phyloP scores from a whole-genome alignment of 768 basidiomycete species.

The Rhodotorula babjevae region DNA sequence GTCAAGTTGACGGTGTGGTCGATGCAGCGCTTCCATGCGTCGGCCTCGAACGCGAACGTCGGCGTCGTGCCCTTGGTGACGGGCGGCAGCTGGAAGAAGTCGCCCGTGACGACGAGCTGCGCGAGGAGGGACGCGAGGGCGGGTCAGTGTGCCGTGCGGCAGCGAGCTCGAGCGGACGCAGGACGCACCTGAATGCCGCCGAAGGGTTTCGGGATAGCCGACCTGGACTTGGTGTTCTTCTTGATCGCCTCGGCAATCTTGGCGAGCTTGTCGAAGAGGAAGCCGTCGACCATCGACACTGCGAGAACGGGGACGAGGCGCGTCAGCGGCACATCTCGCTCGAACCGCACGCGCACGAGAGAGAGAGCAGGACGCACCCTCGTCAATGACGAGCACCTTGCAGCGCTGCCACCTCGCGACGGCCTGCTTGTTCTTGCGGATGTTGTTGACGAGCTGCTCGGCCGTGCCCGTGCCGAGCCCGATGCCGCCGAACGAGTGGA shows the following conservation, averaged over 20 bases:
- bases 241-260: slow-evolving; percentile 60
- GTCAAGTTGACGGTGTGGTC: slow-evolving; percentile 83
- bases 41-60: slow-evolving; percentile 89
- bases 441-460: slow-evolving; percentile 60
- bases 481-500: slow-evolving; percentile 94
- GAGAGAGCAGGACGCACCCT: slow-evolving; percentile 55
- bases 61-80: slow-evolving; percentile 64
- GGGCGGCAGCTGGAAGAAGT: slow-evolving; percentile 97
- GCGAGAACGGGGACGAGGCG: background rate
- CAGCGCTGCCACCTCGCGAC: slow-evolving; percentile 72
- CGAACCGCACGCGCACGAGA: background rate
- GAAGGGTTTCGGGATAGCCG: slow-evolving; percentile 57
- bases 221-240: slow-evolving; percentile 49
- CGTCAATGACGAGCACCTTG: slow-evolving; percentile 79
- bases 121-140: background rate
- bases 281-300: slow-evolving; percentile 98
- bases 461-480: slow-evolving; percentile 70
- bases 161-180: background rate
- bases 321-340: background rate
- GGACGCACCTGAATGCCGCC: slow-evolving; percentile 64
- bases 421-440: slow-evolving; percentile 76
- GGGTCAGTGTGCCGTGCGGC: background rate
- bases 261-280: slow-evolving; percentile 70
- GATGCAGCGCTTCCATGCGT: slow-evolving; percentile 67
- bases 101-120: slow-evolving; percentile 85